phyloP scores from a whole-genome alignment of 148 eudicot genomes.

The Rhododendron simsii region DNA sequence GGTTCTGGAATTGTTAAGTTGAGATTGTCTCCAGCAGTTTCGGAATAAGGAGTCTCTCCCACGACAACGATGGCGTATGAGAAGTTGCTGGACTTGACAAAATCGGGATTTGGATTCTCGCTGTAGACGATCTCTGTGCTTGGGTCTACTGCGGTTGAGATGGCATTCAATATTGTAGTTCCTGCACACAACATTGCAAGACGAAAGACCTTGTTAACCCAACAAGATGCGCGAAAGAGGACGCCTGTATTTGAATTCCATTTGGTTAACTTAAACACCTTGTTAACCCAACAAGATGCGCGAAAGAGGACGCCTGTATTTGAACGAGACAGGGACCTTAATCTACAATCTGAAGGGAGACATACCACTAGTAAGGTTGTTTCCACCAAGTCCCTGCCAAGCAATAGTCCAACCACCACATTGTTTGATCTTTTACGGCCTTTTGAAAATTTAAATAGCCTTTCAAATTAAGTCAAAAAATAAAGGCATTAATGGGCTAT shows the following conservation, averaged over 20 bases:
- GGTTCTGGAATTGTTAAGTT: slow-evolving; percentile 16
- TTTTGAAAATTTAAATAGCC: too few species aligned
- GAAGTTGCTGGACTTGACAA: slow-evolving; percentile 13
- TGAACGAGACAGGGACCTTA: neutral
- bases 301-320: neutral
- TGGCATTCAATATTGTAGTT: slow-evolving; percentile 19
- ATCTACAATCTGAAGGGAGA: neutral
- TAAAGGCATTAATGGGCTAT: too few species aligned
- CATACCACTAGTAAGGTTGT: neutral
- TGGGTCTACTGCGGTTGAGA: slow-evolving; percentile 14
- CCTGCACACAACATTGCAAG: neutral
- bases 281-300: neutral
- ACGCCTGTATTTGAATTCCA: neutral
- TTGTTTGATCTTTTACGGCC: too few species aligned
- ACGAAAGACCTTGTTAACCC: neutral
- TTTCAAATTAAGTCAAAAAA: too few species aligned
- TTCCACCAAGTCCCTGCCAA: slow-evolving; percentile 1
- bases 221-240: neutral
- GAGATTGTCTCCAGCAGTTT: slow-evolving; percentile 21
- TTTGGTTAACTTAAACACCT: neutral
- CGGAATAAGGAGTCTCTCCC: slow-evolving; percentile 21
- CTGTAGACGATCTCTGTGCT: slow-evolving; percentile 11
- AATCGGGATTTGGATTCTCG: neutral
- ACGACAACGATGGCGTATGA: slow-evolving; percentile 21
- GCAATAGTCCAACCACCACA: slow-evolving; percentile 1